Evolutionary conservation across 345 rosid species (phyloP), one percentile per base, ranked within the genome.

Genomic region (Citrus medica): DNA sequence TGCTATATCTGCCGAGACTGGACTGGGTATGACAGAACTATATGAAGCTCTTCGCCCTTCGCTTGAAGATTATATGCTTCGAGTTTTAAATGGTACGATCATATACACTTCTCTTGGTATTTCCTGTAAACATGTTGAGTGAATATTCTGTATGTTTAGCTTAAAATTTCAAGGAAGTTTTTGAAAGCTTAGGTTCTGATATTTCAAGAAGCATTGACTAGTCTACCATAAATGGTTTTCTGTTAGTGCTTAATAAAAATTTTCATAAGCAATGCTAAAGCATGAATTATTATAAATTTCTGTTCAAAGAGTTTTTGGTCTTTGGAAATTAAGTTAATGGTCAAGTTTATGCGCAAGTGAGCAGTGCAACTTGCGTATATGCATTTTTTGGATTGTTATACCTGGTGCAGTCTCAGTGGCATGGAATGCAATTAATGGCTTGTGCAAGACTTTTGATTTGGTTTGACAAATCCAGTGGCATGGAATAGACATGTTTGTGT

Each of bases 1-100:
- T 74, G 94, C 97, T 67, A 89, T 96, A 75, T 94, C 98, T 69
- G 97, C 99, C 0, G 99, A 96, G 87, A 96, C 99, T 17, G 99
- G 99, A 62, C 87, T 94, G 25, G 98, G 99, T 69, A 92, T 94
- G 98, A 88, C 87, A 5, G 83, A 91, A 75, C 98, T 96, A 73
- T 90, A 90, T 76, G 87, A 91, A 77, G 88, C 87, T 80, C 98
- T 96, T 46, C 85, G 78, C 67, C 97, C 97, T 79, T 73, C 80
- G 64, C 85, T 94, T 62, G 97, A 91, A 86, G 90, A 85, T 75
- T 86, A 87, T 83, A 88, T 89, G 89, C 82, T 85, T 74, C 79
- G 83, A 68, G 82, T 78, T 30, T 78, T 90, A 79, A 90, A 86
- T 68, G 89, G 99, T 96, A 81, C 83, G 85, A 59, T 58, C 51